Conservation (phyloP, 2,329 filamentous ascomycete species). For the Xylaria sp. region DNA sequence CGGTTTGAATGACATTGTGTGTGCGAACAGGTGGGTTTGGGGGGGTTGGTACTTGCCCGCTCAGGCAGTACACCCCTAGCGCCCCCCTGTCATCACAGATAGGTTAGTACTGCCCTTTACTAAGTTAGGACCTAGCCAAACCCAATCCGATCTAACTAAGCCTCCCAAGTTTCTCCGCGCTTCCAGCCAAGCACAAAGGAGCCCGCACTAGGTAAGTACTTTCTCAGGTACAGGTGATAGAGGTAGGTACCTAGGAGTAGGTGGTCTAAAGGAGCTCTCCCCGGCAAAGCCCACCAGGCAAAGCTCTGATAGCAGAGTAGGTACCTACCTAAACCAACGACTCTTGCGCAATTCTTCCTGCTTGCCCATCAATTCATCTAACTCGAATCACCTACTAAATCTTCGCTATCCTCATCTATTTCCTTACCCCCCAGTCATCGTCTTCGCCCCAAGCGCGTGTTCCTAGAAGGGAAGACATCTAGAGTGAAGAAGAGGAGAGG, state of each 20-base stretch:
- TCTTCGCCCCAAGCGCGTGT: not conserved
- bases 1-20: not conserved
- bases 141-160: not conserved
- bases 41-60: too few relatives aligned
- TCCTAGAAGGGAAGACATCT: not conserved
- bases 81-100: not conserved
- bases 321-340: too few relatives aligned
- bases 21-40: not conserved
- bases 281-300: slow-evolving; percentile 16
- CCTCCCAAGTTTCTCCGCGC: slow-evolving; percentile 22
- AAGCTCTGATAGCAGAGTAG: slow-evolving; percentile 16
- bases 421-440: not conserved
- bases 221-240: too few relatives aligned
- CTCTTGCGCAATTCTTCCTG: slow-evolving; percentile 14
- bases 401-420: not conserved
- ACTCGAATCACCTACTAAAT: not conserved
- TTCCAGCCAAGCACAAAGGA: slow-evolving; percentile 23
- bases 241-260: too few relatives aligned
- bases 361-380: slow-evolving; percentile 3
- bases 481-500: slow-evolving; percentile 5
- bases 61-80: not conserved
- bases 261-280: slow-evolving; percentile 21
- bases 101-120: not conserved
- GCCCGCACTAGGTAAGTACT: too few relatives aligned
- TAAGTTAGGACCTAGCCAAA: too few relatives aligned